A percentile compares a stretch with the other conserved stretches of the same genome.
These are phyloP conservation scores for Boletus sensibilis DNA, from an alignment of 768 basidiomycete species.

Conservation along the genomic window DNA sequence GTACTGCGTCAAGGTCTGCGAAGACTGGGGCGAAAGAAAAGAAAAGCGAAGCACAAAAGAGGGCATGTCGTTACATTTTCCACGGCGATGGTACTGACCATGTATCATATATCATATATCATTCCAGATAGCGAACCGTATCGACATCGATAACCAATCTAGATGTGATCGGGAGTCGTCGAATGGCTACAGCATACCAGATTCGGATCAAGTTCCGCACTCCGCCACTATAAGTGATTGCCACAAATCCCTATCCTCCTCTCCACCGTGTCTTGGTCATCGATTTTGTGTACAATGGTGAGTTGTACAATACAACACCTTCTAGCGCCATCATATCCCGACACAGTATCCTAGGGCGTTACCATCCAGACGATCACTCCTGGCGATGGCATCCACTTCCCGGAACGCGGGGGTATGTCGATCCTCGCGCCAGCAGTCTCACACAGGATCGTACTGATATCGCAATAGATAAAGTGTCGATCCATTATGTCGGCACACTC, in stretches of 20 bases:
- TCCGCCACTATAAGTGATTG: constrained; percentile 44
- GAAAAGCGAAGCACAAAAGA: not conserved
- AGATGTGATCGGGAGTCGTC: constrained; percentile 16
- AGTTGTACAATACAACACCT: constrained; percentile 9
- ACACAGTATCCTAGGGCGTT: constrained; percentile 55
- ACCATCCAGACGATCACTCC: constrained; percentile 53
- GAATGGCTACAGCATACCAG: constrained; percentile 25
- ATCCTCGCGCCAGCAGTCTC: constrained; percentile 9
- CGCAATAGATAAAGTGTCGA: constrained; percentile 59
- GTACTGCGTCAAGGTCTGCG: not conserved
- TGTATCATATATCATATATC: constrained; percentile 14
- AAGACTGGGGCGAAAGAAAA: not conserved
- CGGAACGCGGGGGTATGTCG: constrained; percentile 66
- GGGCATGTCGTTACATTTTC: constrained; percentile 7
- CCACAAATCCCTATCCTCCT: constrained; percentile 23
- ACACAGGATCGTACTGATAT: constrained; percentile 25
- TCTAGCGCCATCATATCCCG: not conserved
- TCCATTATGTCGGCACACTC: constrained; percentile 81
- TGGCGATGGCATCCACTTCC: constrained; percentile 66
- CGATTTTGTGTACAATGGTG: constrained; percentile 35
- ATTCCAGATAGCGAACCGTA: constrained; percentile 8
- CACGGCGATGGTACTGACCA: constrained; percentile 11
- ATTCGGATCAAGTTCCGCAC: constrained; percentile 78
- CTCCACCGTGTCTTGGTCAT: constrained; percentile 28
- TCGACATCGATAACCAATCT: constrained; percentile 33